Evolutionary conservation across 176 grass and related monocot genomes (phyloP).

Genomic region (Rhynchospora breviuscula): DNA sequence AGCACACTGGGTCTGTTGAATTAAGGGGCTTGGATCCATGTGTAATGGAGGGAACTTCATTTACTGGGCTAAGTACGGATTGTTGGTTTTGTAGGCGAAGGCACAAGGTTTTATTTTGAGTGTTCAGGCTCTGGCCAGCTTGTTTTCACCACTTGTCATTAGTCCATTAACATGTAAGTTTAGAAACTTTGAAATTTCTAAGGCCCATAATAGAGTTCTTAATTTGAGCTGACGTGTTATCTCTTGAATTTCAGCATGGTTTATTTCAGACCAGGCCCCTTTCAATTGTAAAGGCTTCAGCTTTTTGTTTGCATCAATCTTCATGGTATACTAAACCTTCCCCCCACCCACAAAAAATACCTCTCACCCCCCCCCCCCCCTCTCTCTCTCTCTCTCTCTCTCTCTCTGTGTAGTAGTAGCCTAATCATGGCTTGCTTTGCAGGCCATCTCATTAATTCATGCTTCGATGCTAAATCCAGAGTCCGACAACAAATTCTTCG

Average conservation of each 20-base stretch:
- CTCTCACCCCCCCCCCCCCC: background rate
- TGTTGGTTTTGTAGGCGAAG: conserved; percentile 48
- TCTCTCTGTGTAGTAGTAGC: background rate
- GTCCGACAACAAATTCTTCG: conserved; percentile 1
- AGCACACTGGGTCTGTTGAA: background rate
- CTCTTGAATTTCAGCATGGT: conserved; percentile 47
- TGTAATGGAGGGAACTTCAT: background rate
- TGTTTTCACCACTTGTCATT: conserved; percentile 75
- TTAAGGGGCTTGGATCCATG: background rate
- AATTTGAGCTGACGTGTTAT: background rate
- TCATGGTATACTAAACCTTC: conserved; percentile 39
- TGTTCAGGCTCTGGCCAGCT: conserved; percentile 43
- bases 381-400: background rate
- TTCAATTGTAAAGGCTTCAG: conserved; percentile 75
- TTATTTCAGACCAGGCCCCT: conserved; percentile 61
- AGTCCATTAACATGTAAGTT: conserved; percentile 78
- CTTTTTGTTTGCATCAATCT: conserved; percentile 58
- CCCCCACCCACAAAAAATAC: too few species aligned
- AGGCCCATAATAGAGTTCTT: background rate
- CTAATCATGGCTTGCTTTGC: conserved; percentile 6
- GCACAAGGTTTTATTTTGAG: conserved; percentile 60
- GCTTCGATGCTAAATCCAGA: conserved; percentile 50
- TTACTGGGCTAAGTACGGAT: background rate
- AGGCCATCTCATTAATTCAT: conserved; percentile 53
- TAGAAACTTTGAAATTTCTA: background rate